Conservation (phyloP, 768 basidiomycete genomes). For the Lentinula guzmanii region DNA sequence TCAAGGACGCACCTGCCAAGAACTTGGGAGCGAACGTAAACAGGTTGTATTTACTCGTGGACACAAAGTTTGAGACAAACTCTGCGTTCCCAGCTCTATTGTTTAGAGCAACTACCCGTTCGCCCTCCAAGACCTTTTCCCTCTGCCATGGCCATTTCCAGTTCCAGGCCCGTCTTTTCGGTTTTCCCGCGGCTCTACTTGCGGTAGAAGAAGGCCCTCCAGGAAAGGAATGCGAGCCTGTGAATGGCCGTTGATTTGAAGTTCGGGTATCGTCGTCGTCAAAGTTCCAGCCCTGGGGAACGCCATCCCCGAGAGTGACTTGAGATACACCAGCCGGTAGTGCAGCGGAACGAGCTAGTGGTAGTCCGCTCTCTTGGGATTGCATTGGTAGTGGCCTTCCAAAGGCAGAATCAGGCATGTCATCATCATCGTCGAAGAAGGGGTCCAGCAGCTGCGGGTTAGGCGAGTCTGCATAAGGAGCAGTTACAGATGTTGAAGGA, state of each 20-base stretch:
- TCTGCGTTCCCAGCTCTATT: slow-evolving; percentile 60
- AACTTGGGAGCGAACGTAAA: slow-evolving; percentile 90
- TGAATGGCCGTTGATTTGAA: slow-evolving; percentile 28
- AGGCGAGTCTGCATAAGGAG: slow-evolving; percentile 29
- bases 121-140: slow-evolving; percentile 56
- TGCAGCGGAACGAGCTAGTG: slow-evolving; percentile 52
- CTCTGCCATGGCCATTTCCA: slow-evolving; percentile 90
- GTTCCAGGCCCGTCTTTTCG: slow-evolving; percentile 41
- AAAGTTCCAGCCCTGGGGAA: slow-evolving; percentile 69
- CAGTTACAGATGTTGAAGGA: slow-evolving; percentile 36
- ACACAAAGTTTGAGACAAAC: slow-evolving; percentile 78
- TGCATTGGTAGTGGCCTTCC: slow-evolving; percentile 42
- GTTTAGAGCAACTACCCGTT: slow-evolving; percentile 81
- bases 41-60: slow-evolving; percentile 92
- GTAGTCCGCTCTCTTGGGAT: slow-evolving; percentile 51
- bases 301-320: slow-evolving; percentile 36
- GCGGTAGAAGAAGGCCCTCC: slow-evolving; percentile 17
- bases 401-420: slow-evolving; percentile 64
- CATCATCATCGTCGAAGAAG: slow-evolving; percentile 86
- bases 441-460: slow-evolving; percentile 62
- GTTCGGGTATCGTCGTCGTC: slow-evolving; percentile 56
- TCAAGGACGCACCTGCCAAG: slow-evolving; percentile 60
- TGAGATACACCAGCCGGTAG: slow-evolving; percentile 55
- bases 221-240: slow-evolving; percentile 35
- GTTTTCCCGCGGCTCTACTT: slow-evolving; percentile 14